phyloP scores from a whole-genome alignment of 257 asterid species.

The Cynanchum wilfordii region DNA sequence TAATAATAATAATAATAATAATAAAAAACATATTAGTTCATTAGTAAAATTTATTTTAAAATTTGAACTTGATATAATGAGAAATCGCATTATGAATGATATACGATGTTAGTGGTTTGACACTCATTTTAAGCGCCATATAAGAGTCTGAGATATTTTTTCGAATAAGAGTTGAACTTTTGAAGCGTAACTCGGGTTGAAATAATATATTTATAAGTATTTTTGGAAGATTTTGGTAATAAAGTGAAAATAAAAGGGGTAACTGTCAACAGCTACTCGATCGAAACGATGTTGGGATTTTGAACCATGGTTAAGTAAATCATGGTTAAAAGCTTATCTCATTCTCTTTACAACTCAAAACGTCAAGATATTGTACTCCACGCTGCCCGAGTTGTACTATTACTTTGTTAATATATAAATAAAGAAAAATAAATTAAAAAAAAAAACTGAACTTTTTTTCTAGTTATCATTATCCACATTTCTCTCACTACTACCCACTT shows the following conservation, averaged over 20 bases:
- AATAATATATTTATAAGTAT: too few relatives aligned
- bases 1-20: too few relatives aligned
- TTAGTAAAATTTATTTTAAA: too few relatives aligned
- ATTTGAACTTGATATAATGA: too few relatives aligned
- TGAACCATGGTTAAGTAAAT: slow-evolving; percentile 14
- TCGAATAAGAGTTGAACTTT: too few relatives aligned
- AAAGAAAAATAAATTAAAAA: neutral
- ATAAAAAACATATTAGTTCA: too few relatives aligned
- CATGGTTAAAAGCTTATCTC: slow-evolving; percentile 35
- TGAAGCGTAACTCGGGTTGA: too few relatives aligned
- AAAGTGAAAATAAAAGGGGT: neutral
- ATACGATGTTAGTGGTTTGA: too few relatives aligned
- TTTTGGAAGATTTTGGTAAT: too few relatives aligned
- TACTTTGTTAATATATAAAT: neutral
- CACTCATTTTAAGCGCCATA: too few relatives aligned
- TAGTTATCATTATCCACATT: slow-evolving; percentile 19
- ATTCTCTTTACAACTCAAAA: slow-evolving; percentile 12
- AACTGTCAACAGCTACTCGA: neutral
- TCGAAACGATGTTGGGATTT: slow-evolving; percentile 6
- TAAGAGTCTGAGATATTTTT: too few relatives aligned
- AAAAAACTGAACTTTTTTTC: neutral
- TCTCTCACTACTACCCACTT: slow-evolving; percentile 24
- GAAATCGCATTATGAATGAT: too few relatives aligned
- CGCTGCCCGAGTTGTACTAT: slow-evolving; percentile 27
- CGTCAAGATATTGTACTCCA: slow-evolving; percentile 30